These are phyloP conservation scores for Stagonosporopsis rhizophila DNA, from an alignment of 2,329 filamentous ascomycete genomes.

Conservation along the genomic window DNA sequence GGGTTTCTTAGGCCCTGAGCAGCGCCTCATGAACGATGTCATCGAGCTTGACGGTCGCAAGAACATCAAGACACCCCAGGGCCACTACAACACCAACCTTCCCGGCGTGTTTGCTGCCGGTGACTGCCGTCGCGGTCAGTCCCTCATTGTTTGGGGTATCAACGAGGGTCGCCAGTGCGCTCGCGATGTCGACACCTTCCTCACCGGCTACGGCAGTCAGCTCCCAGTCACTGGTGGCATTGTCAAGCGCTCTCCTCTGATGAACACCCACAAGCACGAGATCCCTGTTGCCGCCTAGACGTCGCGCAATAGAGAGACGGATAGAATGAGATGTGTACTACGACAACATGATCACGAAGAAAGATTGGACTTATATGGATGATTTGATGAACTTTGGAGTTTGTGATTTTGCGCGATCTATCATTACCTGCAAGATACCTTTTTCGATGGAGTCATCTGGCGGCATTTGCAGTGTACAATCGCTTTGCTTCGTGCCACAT, in stretches of 20 bases:
- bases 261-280: constrained; percentile 35
- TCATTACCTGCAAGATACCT: constrained; percentile 49
- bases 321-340: constrained; percentile 9
- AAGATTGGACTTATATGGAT: constrained; percentile 17
- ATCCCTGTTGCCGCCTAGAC: constrained; percentile 12
- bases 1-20: constrained; percentile 96
- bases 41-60: constrained; percentile 92
- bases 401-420: constrained; percentile 25
- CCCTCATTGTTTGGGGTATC: constrained; percentile 97
- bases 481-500: constrained; percentile 18
- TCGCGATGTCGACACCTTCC: constrained; percentile 87
- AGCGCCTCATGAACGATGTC: constrained; percentile 82
- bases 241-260: constrained; percentile 63
- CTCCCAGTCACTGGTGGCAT: constrained; percentile 94
- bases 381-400: constrained; percentile 21
- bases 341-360: constrained; percentile 15
- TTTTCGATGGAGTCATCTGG: constrained; percentile 43
- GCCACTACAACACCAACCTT: constrained; percentile 87
- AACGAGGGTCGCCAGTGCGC: constrained; percentile 95
- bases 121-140: constrained; percentile 94
- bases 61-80: constrained; percentile 92
- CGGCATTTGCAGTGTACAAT: constrained; percentile 42
- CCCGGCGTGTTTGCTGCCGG: constrained; percentile 91
- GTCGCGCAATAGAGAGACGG: not conserved
- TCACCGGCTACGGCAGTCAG: constrained; percentile 75